Evolutionary conservation across 2,329 filamentous ascomycete species (phyloP).

Genomic region (Alternaria alternata): DNA sequence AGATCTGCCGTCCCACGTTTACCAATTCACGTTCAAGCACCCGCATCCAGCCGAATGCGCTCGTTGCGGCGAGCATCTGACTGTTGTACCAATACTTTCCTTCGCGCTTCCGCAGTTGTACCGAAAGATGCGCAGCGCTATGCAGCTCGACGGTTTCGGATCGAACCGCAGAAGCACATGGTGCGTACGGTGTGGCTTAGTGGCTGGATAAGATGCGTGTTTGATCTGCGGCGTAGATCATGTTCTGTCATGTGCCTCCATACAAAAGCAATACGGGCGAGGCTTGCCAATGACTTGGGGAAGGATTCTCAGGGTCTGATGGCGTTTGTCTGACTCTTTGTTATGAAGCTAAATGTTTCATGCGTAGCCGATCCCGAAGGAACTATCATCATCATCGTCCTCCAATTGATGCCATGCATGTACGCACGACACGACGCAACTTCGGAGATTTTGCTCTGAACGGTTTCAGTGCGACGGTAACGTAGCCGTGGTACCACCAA

Average conservation of each 20-base stretch:
- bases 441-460: slow-evolving; percentile 3
- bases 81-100: slow-evolving; percentile 18
- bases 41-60: slow-evolving; percentile 1
- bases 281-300: background rate
- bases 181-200: background rate
- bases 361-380: background rate
- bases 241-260: slow-evolving; percentile 3
- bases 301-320: background rate
- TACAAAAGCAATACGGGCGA: background rate
- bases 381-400: background rate
- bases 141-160: slow-evolving; percentile 2
- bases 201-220: background rate
- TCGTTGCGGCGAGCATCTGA: background rate
- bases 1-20: slow-evolving; percentile 17
- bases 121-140: background rate
- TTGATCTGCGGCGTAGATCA: background rate
- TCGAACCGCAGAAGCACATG: background rate
- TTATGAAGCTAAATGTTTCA: background rate
- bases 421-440: background rate
- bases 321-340: background rate
- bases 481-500: background rate
- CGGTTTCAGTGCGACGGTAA: slow-evolving; percentile 8
- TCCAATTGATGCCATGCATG: background rate
- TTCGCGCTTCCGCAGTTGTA: slow-evolving; percentile 1
- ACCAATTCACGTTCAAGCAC: slow-evolving; percentile 2